Evolutionary conservation across 2,329 filamentous ascomycete genomes (phyloP).

Genomic region (Neonectria sp.): DNA sequence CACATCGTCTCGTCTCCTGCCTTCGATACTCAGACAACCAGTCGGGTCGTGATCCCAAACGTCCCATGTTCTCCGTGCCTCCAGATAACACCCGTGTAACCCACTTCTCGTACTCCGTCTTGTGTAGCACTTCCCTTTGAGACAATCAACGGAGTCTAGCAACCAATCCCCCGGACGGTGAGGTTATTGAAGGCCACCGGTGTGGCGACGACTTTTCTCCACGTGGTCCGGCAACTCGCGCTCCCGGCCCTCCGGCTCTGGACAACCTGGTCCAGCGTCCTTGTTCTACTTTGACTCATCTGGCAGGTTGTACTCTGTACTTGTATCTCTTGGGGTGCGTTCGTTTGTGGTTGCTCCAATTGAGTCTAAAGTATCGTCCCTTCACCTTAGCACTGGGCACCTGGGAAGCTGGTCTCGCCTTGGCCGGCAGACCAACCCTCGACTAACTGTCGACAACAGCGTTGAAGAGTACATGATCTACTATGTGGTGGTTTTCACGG

Average conservation of each 20-base stretch:
- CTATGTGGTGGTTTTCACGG: no score
- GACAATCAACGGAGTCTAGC: not conserved
- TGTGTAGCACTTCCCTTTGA: not conserved
- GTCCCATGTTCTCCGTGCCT: not conserved
- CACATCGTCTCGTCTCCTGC: not conserved
- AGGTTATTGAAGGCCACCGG: not conserved
- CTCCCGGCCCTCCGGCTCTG: not conserved
- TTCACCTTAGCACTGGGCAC: not conserved
- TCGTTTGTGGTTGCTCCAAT: not conserved
- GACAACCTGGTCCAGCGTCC: not conserved
- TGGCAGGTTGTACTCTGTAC: not conserved
- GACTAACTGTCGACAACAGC: not conserved
- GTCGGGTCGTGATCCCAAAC: not conserved
- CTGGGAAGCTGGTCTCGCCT: not conserved
- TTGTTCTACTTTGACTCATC: not conserved
- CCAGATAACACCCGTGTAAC: not conserved
- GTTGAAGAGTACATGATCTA: not conserved
- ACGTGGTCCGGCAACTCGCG: conserved; percentile 3
- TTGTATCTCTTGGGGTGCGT: not conserved
- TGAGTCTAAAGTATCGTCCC: not conserved
- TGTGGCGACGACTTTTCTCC: not conserved
- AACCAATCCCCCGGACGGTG: not conserved
- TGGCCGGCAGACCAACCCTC: not conserved
- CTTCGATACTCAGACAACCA: not conserved
- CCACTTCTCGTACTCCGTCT: not conserved